Conservation (phyloP, 2,329 filamentous ascomycete genomes). For the Alternaria triticimaculans region DNA sequence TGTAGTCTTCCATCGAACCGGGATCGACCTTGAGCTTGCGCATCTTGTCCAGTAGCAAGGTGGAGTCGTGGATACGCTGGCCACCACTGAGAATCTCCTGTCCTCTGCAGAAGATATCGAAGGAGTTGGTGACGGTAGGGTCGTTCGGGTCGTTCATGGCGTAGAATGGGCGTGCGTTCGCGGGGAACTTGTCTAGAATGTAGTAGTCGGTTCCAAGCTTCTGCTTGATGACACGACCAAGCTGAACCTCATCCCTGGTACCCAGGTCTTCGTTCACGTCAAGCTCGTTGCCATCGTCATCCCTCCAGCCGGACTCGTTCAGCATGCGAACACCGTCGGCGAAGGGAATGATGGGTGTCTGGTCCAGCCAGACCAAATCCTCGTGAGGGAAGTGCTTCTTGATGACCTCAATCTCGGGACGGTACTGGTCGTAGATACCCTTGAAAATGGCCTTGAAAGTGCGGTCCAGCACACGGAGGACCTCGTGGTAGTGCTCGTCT, state of each 20-base stretch:
- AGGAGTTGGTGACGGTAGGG: conserved; percentile 81
- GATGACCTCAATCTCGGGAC: conserved; percentile 76
- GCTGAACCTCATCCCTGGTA: conserved; percentile 84
- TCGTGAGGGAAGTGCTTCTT: conserved; percentile 86
- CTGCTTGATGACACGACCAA: conserved; percentile 83
- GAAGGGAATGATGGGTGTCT: conserved; percentile 84
- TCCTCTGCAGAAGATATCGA: conserved; percentile 92
- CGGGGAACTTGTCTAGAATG: conserved; percentile 91
- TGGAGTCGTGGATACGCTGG: conserved; percentile 86
- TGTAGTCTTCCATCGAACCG: conserved; percentile 86
- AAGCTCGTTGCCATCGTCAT: conserved; percentile 76
- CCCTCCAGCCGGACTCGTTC: conserved; percentile 75
- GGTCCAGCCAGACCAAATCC: conserved; percentile 84
- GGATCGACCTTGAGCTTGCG: conserved; percentile 75
- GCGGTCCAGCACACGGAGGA: conserved; percentile 77
- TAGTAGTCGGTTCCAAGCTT: conserved; percentile 92
- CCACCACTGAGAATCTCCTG: conserved; percentile 93
- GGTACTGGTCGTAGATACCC: conserved; percentile 71
- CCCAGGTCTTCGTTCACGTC: conserved; percentile 80
- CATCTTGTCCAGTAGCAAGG: conserved; percentile 79
- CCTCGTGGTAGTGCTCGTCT: conserved; percentile 87
- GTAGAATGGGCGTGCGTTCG: conserved; percentile 85
- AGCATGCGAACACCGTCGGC: conserved; percentile 80
- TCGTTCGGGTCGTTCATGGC: conserved; percentile 83
- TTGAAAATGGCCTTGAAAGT: conserved; percentile 82